Evolutionary conservation across 2,329 filamentous ascomycete genomes (phyloP).

Genomic region (Cladosporium cucumerinum): DNA sequence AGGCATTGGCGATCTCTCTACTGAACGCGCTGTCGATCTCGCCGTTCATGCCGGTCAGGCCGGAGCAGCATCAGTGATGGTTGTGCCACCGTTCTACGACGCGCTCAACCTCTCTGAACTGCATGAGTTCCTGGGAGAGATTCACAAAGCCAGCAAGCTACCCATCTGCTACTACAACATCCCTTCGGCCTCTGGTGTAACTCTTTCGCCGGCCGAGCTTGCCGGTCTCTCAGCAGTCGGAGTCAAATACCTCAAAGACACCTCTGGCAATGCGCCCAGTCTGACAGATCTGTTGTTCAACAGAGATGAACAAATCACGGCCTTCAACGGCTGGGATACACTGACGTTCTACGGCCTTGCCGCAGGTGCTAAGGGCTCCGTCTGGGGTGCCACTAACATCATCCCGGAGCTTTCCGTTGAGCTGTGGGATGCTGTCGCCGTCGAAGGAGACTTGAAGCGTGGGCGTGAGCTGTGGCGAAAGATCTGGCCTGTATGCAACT

Average conservation of each 20-base stretch:
- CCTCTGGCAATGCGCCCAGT: slow-evolving; percentile 50
- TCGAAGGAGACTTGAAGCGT: slow-evolving; percentile 42
- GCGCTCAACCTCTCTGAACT: background rate
- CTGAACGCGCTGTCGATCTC: slow-evolving; percentile 41
- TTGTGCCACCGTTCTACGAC: background rate
- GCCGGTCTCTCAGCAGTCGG: slow-evolving; percentile 46
- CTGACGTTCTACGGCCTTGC: slow-evolving; percentile 53
- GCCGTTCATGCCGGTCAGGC: slow-evolving; percentile 39
- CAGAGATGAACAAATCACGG: slow-evolving; percentile 41
- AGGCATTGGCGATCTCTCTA: slow-evolving; percentile 46
- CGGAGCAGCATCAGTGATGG: background rate
- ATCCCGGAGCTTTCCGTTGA: slow-evolving; percentile 49
- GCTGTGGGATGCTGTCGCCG: slow-evolving; percentile 48
- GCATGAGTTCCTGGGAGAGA: slow-evolving; percentile 39
- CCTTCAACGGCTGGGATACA: slow-evolving; percentile 55
- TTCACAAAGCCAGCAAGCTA: slow-evolving; percentile 40
- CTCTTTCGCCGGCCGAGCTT: slow-evolving; percentile 42
- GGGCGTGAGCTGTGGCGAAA: slow-evolving; percentile 49
- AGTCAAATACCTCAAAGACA: slow-evolving; percentile 52
- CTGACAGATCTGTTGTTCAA: slow-evolving; percentile 50
- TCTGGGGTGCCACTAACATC: slow-evolving; percentile 52
- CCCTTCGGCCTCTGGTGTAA: slow-evolving; percentile 46
- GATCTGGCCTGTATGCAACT: slow-evolving; percentile 51
- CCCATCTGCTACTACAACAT: slow-evolving; percentile 54
- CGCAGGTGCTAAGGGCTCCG: slow-evolving; percentile 48